Base-by-base conservation (phyloP, 345 rosid species). In the Litchi chinensis region DNA sequence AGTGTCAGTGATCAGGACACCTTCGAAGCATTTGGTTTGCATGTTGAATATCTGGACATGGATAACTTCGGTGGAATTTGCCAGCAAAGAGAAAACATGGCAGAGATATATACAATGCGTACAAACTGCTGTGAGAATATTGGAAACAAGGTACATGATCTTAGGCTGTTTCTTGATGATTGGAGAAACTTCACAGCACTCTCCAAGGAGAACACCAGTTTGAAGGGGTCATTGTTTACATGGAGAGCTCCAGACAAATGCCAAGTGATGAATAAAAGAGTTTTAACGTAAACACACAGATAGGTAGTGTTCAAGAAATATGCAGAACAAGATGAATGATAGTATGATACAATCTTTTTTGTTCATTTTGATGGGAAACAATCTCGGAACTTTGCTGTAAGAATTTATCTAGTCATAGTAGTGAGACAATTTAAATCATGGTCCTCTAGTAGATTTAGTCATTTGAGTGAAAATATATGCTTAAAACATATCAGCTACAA, bases 101-200 rank as follows among this genome's bases (percentile, higher is more conserved):
- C 77, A 62, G 48, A 81, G 72, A 75, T 86, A 56, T n/a, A 32
- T 32, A 79, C 85, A 6, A 3, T 89, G 54, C 88, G 85, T 64
- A 86, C 88, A 63, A 84, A 84, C 77, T 87, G 90, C 76, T 86
- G 91, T 73, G 59, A 73, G 10, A 65, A 78, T 62, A 70, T 81
- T 57, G 84, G 84, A 12, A 79, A 77, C 76, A 87, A 87, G 76
- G 76, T 88, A 26, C 82, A 87, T 70, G 79, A 85, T 68, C 79
- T 89, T 2, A 80, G 79, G 70, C 80, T 78, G 76, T 76, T 89
- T 68, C 86, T 87, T 71, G 84, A 86, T 52, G 81, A 82, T 57
- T 77, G 86, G 83, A 86, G 76, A 76, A 84, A 74, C 70, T 68
- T 65, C 80, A 76, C 21, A 37, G 41, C 39, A 56, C 68, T 59